phyloP scores from a whole-genome alignment of 2,329 filamentous ascomycete species.

The Calonectria pteridis region DNA sequence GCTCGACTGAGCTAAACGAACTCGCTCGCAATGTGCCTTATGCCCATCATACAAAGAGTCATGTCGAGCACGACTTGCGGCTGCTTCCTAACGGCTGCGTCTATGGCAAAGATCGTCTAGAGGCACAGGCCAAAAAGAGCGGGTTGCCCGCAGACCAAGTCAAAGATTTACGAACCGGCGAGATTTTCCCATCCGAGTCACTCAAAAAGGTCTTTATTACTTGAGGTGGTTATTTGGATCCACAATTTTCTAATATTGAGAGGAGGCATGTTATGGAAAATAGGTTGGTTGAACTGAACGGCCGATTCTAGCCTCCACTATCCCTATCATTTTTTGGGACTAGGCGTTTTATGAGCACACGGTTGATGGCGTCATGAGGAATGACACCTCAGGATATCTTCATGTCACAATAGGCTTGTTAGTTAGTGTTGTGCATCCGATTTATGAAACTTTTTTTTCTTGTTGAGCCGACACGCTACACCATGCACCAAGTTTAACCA shows the following conservation, averaged over 20 bases:
- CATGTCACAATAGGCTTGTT: not conserved
- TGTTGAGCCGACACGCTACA: not conserved
- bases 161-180: conserved; percentile 83
- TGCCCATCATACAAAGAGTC: conserved; percentile 93
- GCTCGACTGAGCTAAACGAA: conserved; percentile 93
- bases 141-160: conserved; percentile 75
- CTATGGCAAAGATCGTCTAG: conserved; percentile 81
- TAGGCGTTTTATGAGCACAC: conserved; percentile 3
- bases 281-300: not conserved
- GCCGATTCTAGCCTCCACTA: not conserved
- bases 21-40: conserved; percentile 91
- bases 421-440: not conserved
- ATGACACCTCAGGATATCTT: not conserved
- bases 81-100: conserved; percentile 89
- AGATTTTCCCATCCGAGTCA: conserved; percentile 71
- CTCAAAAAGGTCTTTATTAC: conserved; percentile 94
- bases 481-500: not conserved
- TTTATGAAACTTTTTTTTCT: not conserved
- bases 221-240: conserved; percentile 52
- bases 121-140: conserved; percentile 83
- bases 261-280: not conserved
- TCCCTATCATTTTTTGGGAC: not conserved
- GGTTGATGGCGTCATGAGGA: conserved; percentile 1
- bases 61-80: conserved; percentile 88
- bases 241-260: not conserved